Base-by-base conservation (phyloP, 1,284 basidiomycete species). In the Vanrija humicola region DNA sequence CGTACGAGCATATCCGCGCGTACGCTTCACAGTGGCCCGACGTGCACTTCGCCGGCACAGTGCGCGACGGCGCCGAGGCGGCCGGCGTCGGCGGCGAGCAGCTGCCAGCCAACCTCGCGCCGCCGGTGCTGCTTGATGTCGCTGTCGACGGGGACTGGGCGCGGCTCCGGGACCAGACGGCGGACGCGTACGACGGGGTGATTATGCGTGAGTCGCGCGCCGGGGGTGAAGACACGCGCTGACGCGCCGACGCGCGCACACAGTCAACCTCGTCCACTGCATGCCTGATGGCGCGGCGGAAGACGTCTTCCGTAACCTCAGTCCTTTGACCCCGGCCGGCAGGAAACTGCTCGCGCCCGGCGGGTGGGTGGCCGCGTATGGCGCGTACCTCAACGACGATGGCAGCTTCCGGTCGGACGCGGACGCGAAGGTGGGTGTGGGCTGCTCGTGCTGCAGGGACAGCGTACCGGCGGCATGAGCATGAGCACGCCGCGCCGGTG, bases 241-340 rank as follows among this genome's bases (percentile, higher is more conserved):
- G 29, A 55, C 56, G 5, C 26, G 8, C 26, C 8, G n/a, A n/a
- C n/a, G n/a, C n/a, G n/a, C n/a, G n/a, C n/a, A 23, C 25, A 38
- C 53, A 73, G 69, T 73, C 51, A 73, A 73, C 48, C 55, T 73
- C 25, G 58, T 73, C 5, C 71, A 73, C 47, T 73, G 71, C 48
- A 64, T 59, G 29, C 69, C 68, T 1, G 49, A 58, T 8, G 62
- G 58, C 9, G 40, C 58, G 2, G 66, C 68, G 3, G 69, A 69
- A 50, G n/a, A 67, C 38, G 59, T 73, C 29, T 73, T 73, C 54
- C 55, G 56, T 12, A 59, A 67, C 29, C 58, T 68, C 46, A 68
- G 68, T 10, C 64, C 66, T 5, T 25, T 40, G 6, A 59, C 46
- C 1, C 5, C 21, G 10, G 50, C 25, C 6, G 59, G 55, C 4